These are phyloP conservation scores for Myrmaecium sp. DNA, from an alignment of 2,329 filamentous ascomycete species.

Conservation along the genomic window DNA sequence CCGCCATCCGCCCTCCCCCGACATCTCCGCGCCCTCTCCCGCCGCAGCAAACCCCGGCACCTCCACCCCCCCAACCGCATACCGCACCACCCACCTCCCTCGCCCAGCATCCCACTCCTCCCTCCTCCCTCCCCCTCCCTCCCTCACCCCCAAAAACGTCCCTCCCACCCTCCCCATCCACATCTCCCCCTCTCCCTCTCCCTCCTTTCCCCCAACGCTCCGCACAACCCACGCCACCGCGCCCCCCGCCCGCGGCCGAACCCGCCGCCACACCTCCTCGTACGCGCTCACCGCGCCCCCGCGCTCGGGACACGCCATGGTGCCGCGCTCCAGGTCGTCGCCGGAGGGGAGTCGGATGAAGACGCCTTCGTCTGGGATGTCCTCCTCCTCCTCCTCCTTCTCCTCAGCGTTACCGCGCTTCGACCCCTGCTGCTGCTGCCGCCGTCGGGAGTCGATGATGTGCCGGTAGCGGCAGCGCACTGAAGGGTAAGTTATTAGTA, in stretches of 20 bases:
- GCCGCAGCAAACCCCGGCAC: no score
- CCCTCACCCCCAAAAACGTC: slow-evolving; percentile 7
- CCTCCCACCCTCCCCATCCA: slow-evolving; percentile 8
- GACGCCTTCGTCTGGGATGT: no score
- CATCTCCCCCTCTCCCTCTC: slow-evolving; percentile 5
- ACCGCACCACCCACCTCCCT: no score
- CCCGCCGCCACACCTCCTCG: slow-evolving; percentile 23
- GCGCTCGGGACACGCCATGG: no score
- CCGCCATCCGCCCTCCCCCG: no score
- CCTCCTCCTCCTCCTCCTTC: no score
- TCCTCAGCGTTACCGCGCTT: no score
- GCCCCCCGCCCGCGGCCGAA: slow-evolving; percentile 22
- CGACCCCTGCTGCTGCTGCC: slow-evolving; percentile 23
- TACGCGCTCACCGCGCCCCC: slow-evolving; percentile 25
- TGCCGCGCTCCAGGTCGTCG: slow-evolving; percentile 22
- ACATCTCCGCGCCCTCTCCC: no score
- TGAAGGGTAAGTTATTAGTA: no score
- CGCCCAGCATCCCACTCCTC: no score
- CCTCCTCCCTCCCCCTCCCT: slow-evolving; percentile 5
- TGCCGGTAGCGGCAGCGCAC: slow-evolving; percentile 20
- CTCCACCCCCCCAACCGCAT: no score
- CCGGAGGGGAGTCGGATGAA: no score
- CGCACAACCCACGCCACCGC: slow-evolving; percentile 18
- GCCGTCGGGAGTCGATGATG: slow-evolving; percentile 20
- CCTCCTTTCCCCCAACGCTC: slow-evolving; percentile 1